Evolutionary conservation across 1,284 basidiomycete species (phyloP).

Genomic region (Omphalotus olearius): DNA sequence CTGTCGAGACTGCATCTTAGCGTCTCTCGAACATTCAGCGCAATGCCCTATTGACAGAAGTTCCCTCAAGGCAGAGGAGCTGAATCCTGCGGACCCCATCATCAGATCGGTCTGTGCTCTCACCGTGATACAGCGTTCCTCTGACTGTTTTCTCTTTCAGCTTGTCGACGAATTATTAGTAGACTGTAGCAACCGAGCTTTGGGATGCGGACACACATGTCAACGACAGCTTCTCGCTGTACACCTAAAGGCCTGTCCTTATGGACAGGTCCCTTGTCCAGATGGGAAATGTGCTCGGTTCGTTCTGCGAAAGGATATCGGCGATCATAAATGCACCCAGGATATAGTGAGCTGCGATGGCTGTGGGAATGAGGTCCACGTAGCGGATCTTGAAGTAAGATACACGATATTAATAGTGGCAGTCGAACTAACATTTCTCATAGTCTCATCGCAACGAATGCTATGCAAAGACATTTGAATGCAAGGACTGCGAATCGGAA

Average conservation of each 20-base stretch:
- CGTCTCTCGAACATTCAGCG: slow-evolving; percentile 56
- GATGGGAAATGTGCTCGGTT: slow-evolving; percentile 40
- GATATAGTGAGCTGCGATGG: slow-evolving; percentile 32
- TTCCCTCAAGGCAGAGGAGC: slow-evolving; percentile 47
- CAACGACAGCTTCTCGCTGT: slow-evolving; percentile 66
- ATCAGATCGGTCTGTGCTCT: slow-evolving; percentile 61
- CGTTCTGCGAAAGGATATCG: slow-evolving; percentile 41
- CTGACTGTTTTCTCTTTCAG: slow-evolving; percentile 32
- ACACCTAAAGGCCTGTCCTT: slow-evolving; percentile 65
- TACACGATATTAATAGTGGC: background rate
- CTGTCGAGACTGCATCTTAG: slow-evolving; percentile 70
- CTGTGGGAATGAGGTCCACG: slow-evolving; percentile 30
- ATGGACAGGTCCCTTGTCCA: slow-evolving; percentile 51
- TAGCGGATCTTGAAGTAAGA: slow-evolving; percentile 30
- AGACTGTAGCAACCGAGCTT: slow-evolving; percentile 55
- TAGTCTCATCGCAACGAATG: slow-evolving; percentile 37
- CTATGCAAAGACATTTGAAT: slow-evolving; percentile 27
- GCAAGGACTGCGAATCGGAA: slow-evolving; percentile 35
- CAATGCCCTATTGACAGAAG: slow-evolving; percentile 85
- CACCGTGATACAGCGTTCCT: no score
- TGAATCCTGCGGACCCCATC: slow-evolving; percentile 62
- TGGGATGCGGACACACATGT: slow-evolving; percentile 62
- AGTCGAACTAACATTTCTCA: background rate
- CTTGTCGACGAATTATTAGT: slow-evolving; percentile 83
- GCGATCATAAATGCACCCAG: slow-evolving; percentile 34